These are phyloP conservation scores for Anthracocystis walkeri DNA, from an alignment of 1,284 basidiomycete genomes.

Conservation along the genomic window DNA sequence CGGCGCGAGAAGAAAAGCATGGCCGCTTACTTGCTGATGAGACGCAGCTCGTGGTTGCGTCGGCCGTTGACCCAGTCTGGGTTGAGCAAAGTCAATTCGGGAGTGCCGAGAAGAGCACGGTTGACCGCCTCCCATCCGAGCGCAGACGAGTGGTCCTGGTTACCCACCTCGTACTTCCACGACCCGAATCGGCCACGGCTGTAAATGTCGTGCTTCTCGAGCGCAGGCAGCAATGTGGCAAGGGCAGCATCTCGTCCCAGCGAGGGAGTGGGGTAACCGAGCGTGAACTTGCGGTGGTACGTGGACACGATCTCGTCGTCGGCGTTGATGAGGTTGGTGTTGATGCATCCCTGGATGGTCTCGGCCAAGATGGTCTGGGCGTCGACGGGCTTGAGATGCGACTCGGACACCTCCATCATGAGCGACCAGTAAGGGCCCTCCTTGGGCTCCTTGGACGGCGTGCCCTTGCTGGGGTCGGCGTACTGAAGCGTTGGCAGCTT, in stretches of 20 bases:
- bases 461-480: constrained; percentile 71
- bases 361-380: constrained; percentile 72
- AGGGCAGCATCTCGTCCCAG: constrained; percentile 72
- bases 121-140: constrained; percentile 73
- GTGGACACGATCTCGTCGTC: constrained; percentile 73
- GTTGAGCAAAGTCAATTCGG: constrained; percentile 72
- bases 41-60: constrained; percentile 71
- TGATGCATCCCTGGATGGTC: constrained; percentile 73
- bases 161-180: constrained; percentile 73
- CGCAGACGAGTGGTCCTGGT: constrained; percentile 74
- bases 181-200: constrained; percentile 73
- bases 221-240: constrained; percentile 71
- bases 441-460: constrained; percentile 68
- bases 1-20: too few relatives aligned
- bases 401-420: constrained; percentile 74
- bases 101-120: constrained; percentile 71
- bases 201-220: constrained; percentile 71
- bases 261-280: constrained; percentile 72
- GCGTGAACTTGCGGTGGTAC: constrained; percentile 73
- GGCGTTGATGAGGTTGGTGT: constrained; percentile 71
- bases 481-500: constrained; percentile 72
- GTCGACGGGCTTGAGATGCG: constrained; percentile 72
- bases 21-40: constrained; percentile 37
- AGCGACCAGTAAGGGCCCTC: constrained; percentile 72
- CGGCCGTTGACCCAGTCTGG: constrained; percentile 72